Percentiles rank a stretch among this genome's conserved stretches.
Conservation (phyloP, 495 filamentous ascomycete species). For the Chaetomidium leptoderma region DNA sequence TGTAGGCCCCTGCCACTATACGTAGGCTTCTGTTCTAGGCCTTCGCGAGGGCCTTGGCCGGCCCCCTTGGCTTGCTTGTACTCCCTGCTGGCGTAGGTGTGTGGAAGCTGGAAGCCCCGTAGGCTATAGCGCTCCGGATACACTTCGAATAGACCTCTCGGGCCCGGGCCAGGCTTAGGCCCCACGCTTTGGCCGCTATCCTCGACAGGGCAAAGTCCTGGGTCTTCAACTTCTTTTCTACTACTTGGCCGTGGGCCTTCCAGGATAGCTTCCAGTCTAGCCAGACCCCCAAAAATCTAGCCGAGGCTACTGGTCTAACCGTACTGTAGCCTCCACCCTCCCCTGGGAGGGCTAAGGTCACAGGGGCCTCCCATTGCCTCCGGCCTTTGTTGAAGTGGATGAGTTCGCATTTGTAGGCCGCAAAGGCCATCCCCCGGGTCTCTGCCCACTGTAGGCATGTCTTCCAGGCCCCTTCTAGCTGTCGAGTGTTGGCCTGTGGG, state of each 20-base stretch:
- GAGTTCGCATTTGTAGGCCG: neutral
- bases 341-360: neutral
- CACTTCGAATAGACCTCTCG: conserved; percentile 3
- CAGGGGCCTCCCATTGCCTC: neutral
- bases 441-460: neutral
- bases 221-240: conserved; percentile 1
- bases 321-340: neutral
- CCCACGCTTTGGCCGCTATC: neutral
- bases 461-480: neutral
- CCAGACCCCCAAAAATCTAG: neutral
- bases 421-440: neutral
- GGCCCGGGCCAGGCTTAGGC: neutral
- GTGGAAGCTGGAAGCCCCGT: no score
- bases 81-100: no score
- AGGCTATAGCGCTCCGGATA: no score
- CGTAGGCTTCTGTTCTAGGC: neutral
- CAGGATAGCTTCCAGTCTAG: conserved; percentile 5
- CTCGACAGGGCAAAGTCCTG: neutral
- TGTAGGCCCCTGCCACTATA: neutral
- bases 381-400: neutral
- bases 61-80: no score
- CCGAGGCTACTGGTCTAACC: neutral
- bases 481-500: neutral
- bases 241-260: neutral
- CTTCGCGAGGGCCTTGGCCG: no score